Base-by-base conservation (phyloP, 768 basidiomycete genomes). In the Gymnopilus junonius region DNA sequence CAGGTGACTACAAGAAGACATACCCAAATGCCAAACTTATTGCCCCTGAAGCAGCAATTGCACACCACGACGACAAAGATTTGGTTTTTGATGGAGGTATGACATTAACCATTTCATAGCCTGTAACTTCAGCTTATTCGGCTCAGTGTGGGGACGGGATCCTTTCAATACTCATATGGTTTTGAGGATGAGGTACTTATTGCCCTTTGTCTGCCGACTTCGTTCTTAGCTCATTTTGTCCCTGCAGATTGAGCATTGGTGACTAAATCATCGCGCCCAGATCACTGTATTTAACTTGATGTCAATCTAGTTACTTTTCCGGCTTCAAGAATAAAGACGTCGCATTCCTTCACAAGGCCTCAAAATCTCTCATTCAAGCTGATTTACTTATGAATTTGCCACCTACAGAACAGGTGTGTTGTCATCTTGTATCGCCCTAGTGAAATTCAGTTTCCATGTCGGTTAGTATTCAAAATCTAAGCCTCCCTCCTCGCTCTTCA, bases 371-470 rank as follows among this genome's bases (percentile, higher is more conserved):
- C 46, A 83, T 96, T 48, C 81, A 90, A 73, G 95, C 92, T 2
- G 95, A 97, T 73, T 78, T 96, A 45, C 73, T 96, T 2, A 85
- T 94, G 79, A 95, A 95, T 76, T 78, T 96, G 12, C 93, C 94
- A 1, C 79, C 85, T 4, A 87, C 73, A 2, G 94, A 96, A 74
- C 93, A 95, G 77, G 87, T 87, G 60, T 40, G 69, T 61, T 1
- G 7, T 21, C 37, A n/a, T 27, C n/a, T n/a, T n/a, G n/a, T n/a
- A n/a, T 35, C 2, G 45, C 31, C 61, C 34, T 3, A 31, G 37
- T 45, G 45, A 1, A 37, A 55, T 53, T 62, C 21, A 55, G 48
- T 46, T 48, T 21, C 34, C 15, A 7, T n/a, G 48, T 29, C 15
- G 46, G 23, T 23, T 51, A 82, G 79, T 82, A 82, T 62, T 80